Evolutionary conservation across 768 basidiomycete species (phyloP).

Genomic region (Tylopilus sp.): DNA sequence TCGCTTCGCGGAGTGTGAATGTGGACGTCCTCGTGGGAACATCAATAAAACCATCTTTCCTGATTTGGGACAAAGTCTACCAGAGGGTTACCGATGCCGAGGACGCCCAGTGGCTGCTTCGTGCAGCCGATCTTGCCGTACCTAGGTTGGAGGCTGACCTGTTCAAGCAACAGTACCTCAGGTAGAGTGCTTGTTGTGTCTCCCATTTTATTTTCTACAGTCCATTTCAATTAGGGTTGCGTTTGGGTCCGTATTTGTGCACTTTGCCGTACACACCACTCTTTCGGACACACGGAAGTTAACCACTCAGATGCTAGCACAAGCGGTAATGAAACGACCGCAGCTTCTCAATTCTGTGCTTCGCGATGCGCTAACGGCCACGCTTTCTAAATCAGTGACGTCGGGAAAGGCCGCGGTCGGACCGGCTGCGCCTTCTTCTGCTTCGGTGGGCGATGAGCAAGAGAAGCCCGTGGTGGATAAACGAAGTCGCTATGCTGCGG

Average conservation of each 20-base stretch:
- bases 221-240: slow-evolving; percentile 40
- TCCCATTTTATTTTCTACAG: too few relatives aligned
- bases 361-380: slow-evolving; percentile 54
- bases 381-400: slow-evolving; percentile 39
- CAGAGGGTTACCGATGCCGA: slow-evolving; percentile 58
- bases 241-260: slow-evolving; percentile 63
- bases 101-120: slow-evolving; percentile 76
- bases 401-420: slow-evolving; percentile 8
- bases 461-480: slow-evolving; percentile 44
- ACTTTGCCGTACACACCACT: slow-evolving; percentile 61
- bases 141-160: slow-evolving; percentile 49
- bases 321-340: slow-evolving; percentile 39
- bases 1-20: slow-evolving; percentile 45
- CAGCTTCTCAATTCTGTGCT: slow-evolving; percentile 49
- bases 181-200: slow-evolving; percentile 29
- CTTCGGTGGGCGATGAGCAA: slow-evolving; percentile 29
- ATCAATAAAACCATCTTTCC: slow-evolving; percentile 74
- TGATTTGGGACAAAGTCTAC: slow-evolving; percentile 86
- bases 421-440: slow-evolving; percentile 2
- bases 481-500: slow-evolving; percentile 47
- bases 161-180: slow-evolving; percentile 47
- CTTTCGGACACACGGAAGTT: slow-evolving; percentile 51
- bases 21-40: slow-evolving; percentile 46
- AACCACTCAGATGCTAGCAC: slow-evolving; percentile 41
- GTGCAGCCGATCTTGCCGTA: slow-evolving; percentile 53